phyloP scores from a whole-genome alignment of 148 eudicot species.

The Nyssa sinensis region DNA sequence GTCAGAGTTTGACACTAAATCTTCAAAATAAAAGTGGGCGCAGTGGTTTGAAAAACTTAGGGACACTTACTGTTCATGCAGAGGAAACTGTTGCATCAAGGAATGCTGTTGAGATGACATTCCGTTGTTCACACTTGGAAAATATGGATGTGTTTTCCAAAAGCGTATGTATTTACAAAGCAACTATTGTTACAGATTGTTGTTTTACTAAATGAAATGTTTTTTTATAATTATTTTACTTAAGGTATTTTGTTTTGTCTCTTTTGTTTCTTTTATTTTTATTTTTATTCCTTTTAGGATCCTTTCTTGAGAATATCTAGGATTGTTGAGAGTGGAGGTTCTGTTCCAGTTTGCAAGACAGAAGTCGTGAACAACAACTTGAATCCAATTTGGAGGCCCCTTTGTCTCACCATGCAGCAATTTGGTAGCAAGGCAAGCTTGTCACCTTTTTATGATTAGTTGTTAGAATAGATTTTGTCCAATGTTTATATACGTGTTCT shows the following conservation, averaged over 20 bases:
- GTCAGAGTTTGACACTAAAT: constrained; percentile 57
- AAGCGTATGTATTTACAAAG: constrained; percentile 56
- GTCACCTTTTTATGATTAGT: constrained; percentile 15
- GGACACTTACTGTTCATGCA: constrained; percentile 65
- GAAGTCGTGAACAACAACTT: constrained; percentile 80
- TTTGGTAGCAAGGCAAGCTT: constrained; percentile 76
- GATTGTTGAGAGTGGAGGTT: constrained; percentile 63
- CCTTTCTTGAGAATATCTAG: constrained; percentile 90
- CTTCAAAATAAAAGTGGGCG: constrained; percentile 45
- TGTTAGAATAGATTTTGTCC: neutral
- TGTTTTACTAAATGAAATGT: neutral
- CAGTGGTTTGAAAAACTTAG: constrained; percentile 37
- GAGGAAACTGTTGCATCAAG: constrained; percentile 75
- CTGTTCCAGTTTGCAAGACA: constrained; percentile 84
- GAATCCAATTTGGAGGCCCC: constrained; percentile 85
- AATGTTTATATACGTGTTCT: neutral
- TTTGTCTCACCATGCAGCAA: constrained; percentile 72
- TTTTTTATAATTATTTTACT: too few species aligned
- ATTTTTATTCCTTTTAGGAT: constrained; percentile 50
- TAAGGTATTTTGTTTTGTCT: too few species aligned
- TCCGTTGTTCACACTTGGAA: constrained; percentile 59
- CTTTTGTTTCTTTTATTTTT: constrained; percentile 10
- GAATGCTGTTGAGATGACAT: constrained; percentile 62
- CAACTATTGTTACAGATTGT: neutral
- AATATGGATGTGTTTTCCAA: constrained; percentile 80